Conservation (phyloP, 441 rosid species). For the Pelargonium fulgidum region DNA sequence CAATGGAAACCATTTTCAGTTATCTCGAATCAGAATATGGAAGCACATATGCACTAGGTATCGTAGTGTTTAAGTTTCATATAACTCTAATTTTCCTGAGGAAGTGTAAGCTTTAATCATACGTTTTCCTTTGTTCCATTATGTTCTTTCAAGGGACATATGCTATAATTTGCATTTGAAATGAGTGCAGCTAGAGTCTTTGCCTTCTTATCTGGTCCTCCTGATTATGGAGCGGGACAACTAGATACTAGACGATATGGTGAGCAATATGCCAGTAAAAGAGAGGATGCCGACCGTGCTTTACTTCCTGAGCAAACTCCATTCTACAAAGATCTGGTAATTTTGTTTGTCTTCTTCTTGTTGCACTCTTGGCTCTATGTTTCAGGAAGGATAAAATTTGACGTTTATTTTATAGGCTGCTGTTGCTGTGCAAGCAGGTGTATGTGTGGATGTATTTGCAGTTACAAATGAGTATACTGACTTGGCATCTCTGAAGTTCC, state of each 20-base stretch:
- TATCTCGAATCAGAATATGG: conserved; percentile 95
- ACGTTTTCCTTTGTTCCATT: conserved; percentile 19
- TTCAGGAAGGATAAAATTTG: conserved; percentile 30
- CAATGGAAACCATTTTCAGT: conserved; percentile 88
- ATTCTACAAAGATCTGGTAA: conserved; percentile 87
- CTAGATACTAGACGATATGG: conserved; percentile 94
- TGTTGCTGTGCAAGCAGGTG: conserved; percentile 97
- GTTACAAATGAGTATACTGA: conserved; percentile 97
- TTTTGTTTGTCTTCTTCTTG: conserved; percentile 22
- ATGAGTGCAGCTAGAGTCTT: conserved; percentile 81
- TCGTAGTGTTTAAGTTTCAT: too few relatives aligned
- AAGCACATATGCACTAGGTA: conserved; percentile 82
- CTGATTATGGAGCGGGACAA: conserved; percentile 97
- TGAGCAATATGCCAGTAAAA: conserved; percentile 96
- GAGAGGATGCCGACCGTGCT: conserved; percentile 97
- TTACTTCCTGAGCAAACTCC: conserved; percentile 97
- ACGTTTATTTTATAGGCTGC: conserved; percentile 69
- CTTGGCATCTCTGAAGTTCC: conserved; percentile 94
- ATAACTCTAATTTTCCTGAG: too few relatives aligned
- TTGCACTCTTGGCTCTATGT: conserved; percentile 12
- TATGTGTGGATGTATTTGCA: conserved; percentile 85
- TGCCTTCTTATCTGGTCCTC: conserved; percentile 93
- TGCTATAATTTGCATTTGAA: conserved; percentile 23
- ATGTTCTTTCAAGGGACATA: neutral
- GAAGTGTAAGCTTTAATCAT: conserved; percentile 21